Percentiles rank a stretch among this genome's conserved stretches.
These are phyloP conservation scores for Strobilomyces confusus DNA, from an alignment of 768 basidiomycete genomes.

Conservation along the genomic window DNA sequence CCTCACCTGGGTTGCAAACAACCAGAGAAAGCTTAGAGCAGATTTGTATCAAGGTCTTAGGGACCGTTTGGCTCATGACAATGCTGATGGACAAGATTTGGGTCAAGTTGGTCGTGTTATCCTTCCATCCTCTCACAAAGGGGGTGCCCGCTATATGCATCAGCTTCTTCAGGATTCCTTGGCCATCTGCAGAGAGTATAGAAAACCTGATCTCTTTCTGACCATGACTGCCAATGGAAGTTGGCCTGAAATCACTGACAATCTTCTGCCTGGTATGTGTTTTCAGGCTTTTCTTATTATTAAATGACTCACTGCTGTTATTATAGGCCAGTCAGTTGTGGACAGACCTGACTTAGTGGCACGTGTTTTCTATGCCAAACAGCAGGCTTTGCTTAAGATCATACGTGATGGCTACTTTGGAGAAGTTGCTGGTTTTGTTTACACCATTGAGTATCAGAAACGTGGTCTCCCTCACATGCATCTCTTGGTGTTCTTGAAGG, in stretches of 20 bases:
- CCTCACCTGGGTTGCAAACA: constrained; percentile 31
- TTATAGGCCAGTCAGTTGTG: constrained; percentile 30
- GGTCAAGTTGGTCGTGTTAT: constrained; percentile 30
- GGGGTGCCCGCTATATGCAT: constrained; percentile 40
- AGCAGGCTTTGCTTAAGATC: not conserved
- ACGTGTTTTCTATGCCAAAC: not conserved
- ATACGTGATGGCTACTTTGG: not conserved
- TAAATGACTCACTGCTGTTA: not conserved
- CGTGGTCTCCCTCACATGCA: not conserved
- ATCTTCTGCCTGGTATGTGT: constrained; percentile 32
- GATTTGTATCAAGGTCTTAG: constrained; percentile 32
- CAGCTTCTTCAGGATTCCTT: constrained; percentile 44
- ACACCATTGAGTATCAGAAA: constrained; percentile 40
- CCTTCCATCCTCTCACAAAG: constrained; percentile 41
- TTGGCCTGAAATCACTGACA: constrained; percentile 43
- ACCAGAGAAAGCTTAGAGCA: constrained; percentile 35
- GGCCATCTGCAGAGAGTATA: constrained; percentile 37
- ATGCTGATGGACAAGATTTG: constrained; percentile 25
- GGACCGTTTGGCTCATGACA: constrained; percentile 29
- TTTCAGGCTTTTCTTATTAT: no score
- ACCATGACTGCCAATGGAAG: constrained; percentile 51
- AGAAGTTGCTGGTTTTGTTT: constrained; percentile 38
- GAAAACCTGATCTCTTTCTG: constrained; percentile 43
- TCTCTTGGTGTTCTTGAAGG: not conserved
- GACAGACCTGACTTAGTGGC: constrained; percentile 49